Base-by-base conservation (phyloP, 768 basidiomycete species). In the Lentinula sp. region DNA sequence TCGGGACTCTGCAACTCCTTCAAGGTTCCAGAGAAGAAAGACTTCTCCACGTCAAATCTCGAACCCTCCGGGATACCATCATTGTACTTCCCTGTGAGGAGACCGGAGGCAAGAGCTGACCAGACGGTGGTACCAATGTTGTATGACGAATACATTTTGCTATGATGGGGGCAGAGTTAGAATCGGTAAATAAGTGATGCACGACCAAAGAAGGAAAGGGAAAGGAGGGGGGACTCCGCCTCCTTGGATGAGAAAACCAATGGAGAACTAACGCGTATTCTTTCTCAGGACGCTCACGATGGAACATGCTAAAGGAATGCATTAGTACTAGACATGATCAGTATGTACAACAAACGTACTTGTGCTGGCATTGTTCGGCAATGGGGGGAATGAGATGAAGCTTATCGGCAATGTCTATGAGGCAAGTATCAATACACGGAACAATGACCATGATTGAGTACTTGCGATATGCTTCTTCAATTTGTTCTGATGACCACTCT, bases 51-150 rank as follows among this genome's bases (percentile, higher is more conserved):
- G 36, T 81, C 83, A 71, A 86, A 86, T 35, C 92, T 86, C 0
- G 90, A 91, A 58, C 82, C 86, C 6, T 80, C 71, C 0, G 92
- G 92, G 66, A 93, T 79, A 28, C 90, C 88, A 61, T 88, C 77
- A 72, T 91, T 90, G 75, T 88, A 87, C 85, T 81, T 91, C 54
- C 91, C 91, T 10, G 90, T 93, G 20, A 93, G 79, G 48, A 93
- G 64, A 51, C 91, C 92, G n/a, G 78, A 75, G 15, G 84, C 84
- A 32, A 94, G 85, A 13, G 88, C 81, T 2, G 87, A 89, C 75
- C 81, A 95, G 13, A 87, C 85, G 13, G 88, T 93, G 0, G 85
- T 87, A 33, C 88, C 85, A 48, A 83, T 72, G 9, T 77, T 76
- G 69, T 91, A 87, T 66, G 88, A 87, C 66, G 79, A 74, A 74